phyloP scores from a whole-genome alignment of 2,329 filamentous ascomycete species.

The Aspergillus transmontanensis region DNA sequence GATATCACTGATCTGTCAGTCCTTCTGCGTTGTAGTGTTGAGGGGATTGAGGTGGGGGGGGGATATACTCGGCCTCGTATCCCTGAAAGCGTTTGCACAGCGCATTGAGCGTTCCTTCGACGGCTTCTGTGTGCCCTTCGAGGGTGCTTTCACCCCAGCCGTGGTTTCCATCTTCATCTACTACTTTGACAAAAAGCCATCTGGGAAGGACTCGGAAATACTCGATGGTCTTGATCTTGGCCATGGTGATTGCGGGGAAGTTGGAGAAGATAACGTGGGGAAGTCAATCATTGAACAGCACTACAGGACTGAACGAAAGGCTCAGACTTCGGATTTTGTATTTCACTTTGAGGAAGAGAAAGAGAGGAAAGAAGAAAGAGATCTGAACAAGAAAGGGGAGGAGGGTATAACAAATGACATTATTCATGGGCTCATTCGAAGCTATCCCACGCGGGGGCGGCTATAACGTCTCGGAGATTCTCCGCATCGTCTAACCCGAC shows the following conservation, averaged over 20 bases:
- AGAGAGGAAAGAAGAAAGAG: not conserved
- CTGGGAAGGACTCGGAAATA: constrained; percentile 75
- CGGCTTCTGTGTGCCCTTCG: constrained; percentile 72
- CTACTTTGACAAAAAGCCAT: constrained; percentile 78
- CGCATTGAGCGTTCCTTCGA: constrained; percentile 72
- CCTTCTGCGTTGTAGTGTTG: not conserved
- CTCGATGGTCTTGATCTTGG: constrained; percentile 66
- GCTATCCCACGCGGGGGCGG: not conserved
- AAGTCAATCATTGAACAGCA: not conserved
- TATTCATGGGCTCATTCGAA: not conserved
- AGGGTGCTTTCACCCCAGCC: constrained; percentile 77
- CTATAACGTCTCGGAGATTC: not conserved
- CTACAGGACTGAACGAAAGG: not conserved
- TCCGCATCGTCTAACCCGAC: not conserved
- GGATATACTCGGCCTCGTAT: constrained; percentile 67
- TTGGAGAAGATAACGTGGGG: not conserved
- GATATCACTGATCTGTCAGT: constrained; percentile 60
- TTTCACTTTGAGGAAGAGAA: not conserved
- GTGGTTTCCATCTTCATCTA: constrained; percentile 63
- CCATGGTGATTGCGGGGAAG: constrained; percentile 49
- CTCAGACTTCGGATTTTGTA: not conserved
- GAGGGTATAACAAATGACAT: not conserved
- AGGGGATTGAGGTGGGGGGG: not conserved
- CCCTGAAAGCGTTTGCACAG: constrained; percentile 65
- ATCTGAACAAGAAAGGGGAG: not conserved